phyloP scores from a whole-genome alignment of 352 stramenopile genomes.

The Phytophthora capsici region DNA sequence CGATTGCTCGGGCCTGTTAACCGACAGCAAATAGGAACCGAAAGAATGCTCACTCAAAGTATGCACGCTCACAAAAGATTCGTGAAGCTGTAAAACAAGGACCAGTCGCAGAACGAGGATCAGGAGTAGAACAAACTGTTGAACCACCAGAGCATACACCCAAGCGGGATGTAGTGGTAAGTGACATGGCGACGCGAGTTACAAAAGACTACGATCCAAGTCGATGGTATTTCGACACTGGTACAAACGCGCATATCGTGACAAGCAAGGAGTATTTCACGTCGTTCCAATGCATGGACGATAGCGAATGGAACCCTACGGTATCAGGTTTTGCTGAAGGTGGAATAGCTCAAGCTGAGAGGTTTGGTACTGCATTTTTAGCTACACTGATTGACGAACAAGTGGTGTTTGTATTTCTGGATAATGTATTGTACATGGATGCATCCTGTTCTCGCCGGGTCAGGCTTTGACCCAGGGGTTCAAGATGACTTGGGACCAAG shows the following conservation, averaged over 20 bases:
- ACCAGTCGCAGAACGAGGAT: background rate
- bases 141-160: background rate
- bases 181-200: background rate
- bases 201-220: background rate
- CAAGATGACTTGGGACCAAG: slow-evolving; percentile 7
- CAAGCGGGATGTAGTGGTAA: background rate
- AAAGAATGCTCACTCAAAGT: slow-evolving; percentile 5
- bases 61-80: background rate
- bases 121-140: background rate
- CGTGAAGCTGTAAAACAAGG: no score
- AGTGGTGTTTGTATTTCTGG: slow-evolving; percentile 1
- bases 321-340: background rate
- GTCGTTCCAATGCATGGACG: background rate
- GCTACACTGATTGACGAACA: background rate
- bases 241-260: slow-evolving; percentile 1
- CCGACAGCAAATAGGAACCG: background rate
- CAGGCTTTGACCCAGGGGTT: background rate
- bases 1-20: background rate
- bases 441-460: slow-evolving; percentile 10
- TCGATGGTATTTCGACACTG: slow-evolving; percentile 6
- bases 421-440: slow-evolving; percentile 13
- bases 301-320: background rate
- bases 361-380: background rate
- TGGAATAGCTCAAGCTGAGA: background rate
- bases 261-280: background rate